A percentile compares a stretch with the other conserved stretches of the same genome.
These are phyloP conservation scores for Colletotrichum sp. DNA, from an alignment of 2,329 filamentous ascomycete species.

Conservation along the genomic window DNA sequence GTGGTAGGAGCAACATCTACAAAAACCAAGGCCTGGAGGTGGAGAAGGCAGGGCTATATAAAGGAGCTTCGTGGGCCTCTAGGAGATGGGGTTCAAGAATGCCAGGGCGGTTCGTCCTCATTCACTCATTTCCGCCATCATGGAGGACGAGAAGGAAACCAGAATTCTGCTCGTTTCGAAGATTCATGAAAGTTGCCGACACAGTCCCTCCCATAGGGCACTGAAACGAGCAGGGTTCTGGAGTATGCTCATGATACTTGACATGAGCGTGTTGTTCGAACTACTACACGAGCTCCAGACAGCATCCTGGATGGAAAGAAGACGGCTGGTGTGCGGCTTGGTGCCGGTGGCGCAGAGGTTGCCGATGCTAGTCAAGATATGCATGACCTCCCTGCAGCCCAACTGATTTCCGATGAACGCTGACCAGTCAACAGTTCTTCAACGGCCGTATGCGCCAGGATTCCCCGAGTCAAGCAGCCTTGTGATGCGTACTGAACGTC, in stretches of 20 bases:
- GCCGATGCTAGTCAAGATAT: not conserved
- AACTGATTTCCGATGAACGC: not conserved
- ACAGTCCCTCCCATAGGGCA: not conserved
- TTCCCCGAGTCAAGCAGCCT: not conserved
- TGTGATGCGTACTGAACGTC: not conserved
- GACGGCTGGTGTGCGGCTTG: not conserved
- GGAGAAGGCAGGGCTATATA: not conserved
- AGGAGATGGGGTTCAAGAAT: not conserved
- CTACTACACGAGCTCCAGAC: not conserved
- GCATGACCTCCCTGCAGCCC: not conserved
- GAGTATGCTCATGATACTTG: not conserved
- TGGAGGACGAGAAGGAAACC: not conserved
- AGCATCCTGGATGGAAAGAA: not conserved
- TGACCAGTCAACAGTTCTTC: not conserved
- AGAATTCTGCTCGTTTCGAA: not conserved
- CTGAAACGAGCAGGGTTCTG: not conserved
- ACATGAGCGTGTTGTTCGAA: not conserved
- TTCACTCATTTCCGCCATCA: not conserved
- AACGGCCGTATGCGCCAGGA: not conserved
- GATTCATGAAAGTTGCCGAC: not conserved
- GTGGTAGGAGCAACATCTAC: not conserved
- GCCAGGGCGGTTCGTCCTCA: not conserved
- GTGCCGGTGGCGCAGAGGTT: not conserved
- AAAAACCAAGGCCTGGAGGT: not conserved
- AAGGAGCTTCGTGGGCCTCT: not conserved